Base-by-base conservation (phyloP, 768 basidiomycete genomes). In the Calocybe gangraenosa region DNA sequence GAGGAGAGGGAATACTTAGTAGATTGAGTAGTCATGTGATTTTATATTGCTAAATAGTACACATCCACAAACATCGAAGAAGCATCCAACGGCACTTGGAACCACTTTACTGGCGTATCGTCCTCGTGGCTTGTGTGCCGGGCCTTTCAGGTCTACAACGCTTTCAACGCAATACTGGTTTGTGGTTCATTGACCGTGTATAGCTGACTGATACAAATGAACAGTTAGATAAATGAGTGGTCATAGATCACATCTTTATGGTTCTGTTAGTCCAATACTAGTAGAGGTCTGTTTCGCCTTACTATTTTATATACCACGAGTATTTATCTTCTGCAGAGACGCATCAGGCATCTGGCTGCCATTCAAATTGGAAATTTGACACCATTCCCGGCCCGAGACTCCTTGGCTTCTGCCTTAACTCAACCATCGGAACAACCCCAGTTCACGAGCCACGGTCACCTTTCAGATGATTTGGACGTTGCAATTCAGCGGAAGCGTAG, bases 351-450 rank as follows among this genome's bases (percentile, higher is more conserved):
- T 66, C 73, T 91, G 47, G 73, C 77, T 46, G 72, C 78, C 34
- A 68, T 92, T 39, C 84, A 89, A 66, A 71, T 92, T 53, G 78
- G 81, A 50, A 92, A 92, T 59, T 68, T 92, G 30, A 86, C 89
- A n/a, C 87, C 86, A 1, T 91, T 88, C 60, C 88, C 88, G 25
- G 78, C 79, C 42, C 81, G 89, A 28, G 88, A 92, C 61, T 74
- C 82, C 5, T 73, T 88, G 50, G 81, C 88, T 15, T 84, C 86
- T 18, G 86, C 87, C 15, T 71, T 91, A 42, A 69, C 74, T 14
- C 80, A 84, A 56, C 84, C 87, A 9, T 71, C 78, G 8, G 76
- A 79, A 56, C 74, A 76, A 44, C 66, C 80, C 2, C 81, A 84
- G 50, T 79, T 81, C 52, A 76, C 71, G 1, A 58, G 73, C 7